These are phyloP conservation scores for Corynascus novoguineensis DNA, from an alignment of 495 filamentous ascomycete genomes.

Conservation along the genomic window DNA sequence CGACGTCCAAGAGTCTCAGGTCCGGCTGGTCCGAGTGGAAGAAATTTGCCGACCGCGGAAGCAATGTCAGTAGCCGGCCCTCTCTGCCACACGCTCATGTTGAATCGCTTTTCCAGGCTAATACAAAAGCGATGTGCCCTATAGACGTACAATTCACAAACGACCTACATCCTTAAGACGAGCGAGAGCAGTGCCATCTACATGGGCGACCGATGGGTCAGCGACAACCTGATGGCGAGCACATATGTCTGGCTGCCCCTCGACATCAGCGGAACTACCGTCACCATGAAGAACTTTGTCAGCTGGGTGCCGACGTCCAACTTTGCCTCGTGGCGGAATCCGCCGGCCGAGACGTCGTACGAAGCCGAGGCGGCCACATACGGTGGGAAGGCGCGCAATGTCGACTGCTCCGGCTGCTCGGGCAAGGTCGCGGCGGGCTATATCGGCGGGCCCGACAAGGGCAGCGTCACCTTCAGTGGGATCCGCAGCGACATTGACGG, in stretches of 20 bases:
- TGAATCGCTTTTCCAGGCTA: too few relatives aligned
- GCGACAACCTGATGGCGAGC: constrained; percentile 50
- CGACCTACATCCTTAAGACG: constrained; percentile 44
- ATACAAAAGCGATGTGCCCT: not conserved
- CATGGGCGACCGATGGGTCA: constrained; percentile 63
- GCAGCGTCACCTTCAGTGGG: constrained; percentile 41
- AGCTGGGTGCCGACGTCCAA: constrained; percentile 2
- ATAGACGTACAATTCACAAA: constrained; percentile 49
- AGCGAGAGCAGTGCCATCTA: constrained; percentile 43
- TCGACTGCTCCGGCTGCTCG: constrained; percentile 47
- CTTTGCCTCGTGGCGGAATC: constrained; percentile 43
- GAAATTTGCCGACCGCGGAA: constrained; percentile 51
- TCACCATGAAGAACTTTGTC: constrained; percentile 40
- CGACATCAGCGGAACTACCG: constrained; percentile 50
- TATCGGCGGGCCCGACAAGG: constrained; percentile 48
- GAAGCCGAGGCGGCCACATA: constrained; percentile 39
- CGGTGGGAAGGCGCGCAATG: constrained; percentile 29
- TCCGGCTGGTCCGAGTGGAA: constrained; percentile 54
- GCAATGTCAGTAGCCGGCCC: constrained; percentile 20
- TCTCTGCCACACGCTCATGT: too few relatives aligned
- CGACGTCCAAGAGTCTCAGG: constrained; percentile 34
- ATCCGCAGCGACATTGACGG: constrained; percentile 42
- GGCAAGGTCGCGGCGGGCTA: constrained; percentile 45
- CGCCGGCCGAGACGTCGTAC: constrained; percentile 44
- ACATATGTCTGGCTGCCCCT: constrained; percentile 66